A percentile compares a stretch with the other conserved stretches of the same genome.
These are phyloP conservation scores for Aspergillus viridinutans DNA, from an alignment of 2,329 filamentous ascomycete genomes.

Conservation along the genomic window DNA sequence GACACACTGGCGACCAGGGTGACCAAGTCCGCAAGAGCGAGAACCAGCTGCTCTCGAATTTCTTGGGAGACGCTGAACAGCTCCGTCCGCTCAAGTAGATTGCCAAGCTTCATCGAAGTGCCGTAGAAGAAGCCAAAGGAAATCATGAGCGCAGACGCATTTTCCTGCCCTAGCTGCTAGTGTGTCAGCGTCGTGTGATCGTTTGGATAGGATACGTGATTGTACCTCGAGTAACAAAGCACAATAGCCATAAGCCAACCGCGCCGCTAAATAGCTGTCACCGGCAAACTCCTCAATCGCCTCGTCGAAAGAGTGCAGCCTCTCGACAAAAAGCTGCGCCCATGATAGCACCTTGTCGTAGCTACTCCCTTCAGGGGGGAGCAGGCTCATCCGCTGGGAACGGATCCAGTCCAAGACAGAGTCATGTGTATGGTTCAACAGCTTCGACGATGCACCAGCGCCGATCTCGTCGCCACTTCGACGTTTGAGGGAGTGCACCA, in stretches of 20 bases:
- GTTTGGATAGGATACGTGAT: slow-evolving; percentile 4
- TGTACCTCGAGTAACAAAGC: slow-evolving; percentile 45
- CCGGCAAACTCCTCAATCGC: slow-evolving; percentile 30
- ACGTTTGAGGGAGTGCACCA: background rate
- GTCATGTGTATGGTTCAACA: background rate
- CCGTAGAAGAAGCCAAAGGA: slow-evolving; percentile 51
- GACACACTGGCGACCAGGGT: slow-evolving; percentile 28
- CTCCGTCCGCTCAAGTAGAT: slow-evolving; percentile 44
- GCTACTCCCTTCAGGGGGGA: slow-evolving; percentile 34
- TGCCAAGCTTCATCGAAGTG: slow-evolving; percentile 38
- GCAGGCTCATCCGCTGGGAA: slow-evolving; percentile 30
- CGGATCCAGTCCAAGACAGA: slow-evolving; percentile 29
- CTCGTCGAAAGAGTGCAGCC: slow-evolving; percentile 30
- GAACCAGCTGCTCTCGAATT: slow-evolving; percentile 45
- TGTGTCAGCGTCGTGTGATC: background rate
- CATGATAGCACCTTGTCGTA: slow-evolving; percentile 37
- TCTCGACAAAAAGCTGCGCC: slow-evolving; percentile 33
- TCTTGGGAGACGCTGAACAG: slow-evolving; percentile 43
- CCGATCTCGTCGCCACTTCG: background rate
- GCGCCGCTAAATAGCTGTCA: slow-evolving; percentile 37
- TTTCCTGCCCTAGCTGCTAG: slow-evolving; percentile 12
- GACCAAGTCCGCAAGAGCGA: slow-evolving; percentile 36
- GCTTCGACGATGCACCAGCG: background rate
- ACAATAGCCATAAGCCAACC: slow-evolving; percentile 46
- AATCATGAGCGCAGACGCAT: slow-evolving; percentile 40